Evolutionary conservation across 768 basidiomycete species (phyloP).

Genomic region (Fistulinella prunicolor): DNA sequence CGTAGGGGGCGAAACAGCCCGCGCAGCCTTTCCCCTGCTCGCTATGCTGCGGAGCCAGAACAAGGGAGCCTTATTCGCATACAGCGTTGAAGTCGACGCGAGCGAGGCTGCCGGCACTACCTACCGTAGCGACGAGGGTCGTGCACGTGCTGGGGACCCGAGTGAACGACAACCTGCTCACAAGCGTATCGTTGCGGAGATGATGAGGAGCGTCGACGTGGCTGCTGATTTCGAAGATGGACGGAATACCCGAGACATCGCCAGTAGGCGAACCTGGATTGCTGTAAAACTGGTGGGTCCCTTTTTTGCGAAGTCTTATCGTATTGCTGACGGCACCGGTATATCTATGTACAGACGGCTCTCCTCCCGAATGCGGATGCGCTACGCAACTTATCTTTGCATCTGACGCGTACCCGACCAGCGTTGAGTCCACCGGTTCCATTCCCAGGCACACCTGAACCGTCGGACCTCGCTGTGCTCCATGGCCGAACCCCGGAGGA

Average conservation of each 20-base stretch:
- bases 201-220: constrained; percentile 70
- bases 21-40: constrained; percentile 64
- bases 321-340: neutral
- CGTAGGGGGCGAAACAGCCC: constrained; percentile 83
- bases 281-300: constrained; percentile 79
- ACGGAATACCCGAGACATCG: constrained; percentile 14
- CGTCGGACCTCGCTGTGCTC: constrained; percentile 58
- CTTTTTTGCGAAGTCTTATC: too few species aligned
- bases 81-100: constrained; percentile 84
- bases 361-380: constrained; percentile 61
- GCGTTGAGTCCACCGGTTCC: constrained; percentile 36
- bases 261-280: constrained; percentile 69
- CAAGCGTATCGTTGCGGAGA: constrained; percentile 70
- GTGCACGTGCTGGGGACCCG: neutral
- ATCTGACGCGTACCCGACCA: constrained; percentile 47
- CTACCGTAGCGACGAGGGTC: constrained; percentile 1
- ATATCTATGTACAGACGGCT: constrained; percentile 48
- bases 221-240: constrained; percentile 78
- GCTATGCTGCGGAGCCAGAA: constrained; percentile 58
- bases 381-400: constrained; percentile 58
- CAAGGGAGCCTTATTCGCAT: constrained; percentile 75
- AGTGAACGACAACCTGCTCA: constrained; percentile 39
- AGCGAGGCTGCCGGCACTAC: constrained; percentile 39
- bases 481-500: constrained; percentile 16
- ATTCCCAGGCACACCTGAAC: constrained; percentile 67